Evolutionary conservation across 83 land plant species (phyloP).

Genomic region (Picea mariana): DNA sequence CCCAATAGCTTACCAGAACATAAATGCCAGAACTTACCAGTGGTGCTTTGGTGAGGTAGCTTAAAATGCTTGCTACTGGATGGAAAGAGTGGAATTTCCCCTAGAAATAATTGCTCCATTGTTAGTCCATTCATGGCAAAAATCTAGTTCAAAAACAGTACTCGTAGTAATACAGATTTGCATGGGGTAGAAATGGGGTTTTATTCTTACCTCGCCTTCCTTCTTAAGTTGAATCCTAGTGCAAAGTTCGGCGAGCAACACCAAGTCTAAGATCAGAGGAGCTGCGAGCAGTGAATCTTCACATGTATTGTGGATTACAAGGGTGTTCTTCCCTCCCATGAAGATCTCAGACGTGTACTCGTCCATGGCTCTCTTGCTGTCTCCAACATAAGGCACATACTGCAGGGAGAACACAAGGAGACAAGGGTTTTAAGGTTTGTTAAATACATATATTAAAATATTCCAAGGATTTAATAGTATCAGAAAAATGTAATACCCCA

Average conservation of each 20-base stretch:
- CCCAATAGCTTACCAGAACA: too few species aligned
- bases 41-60: constrained; percentile 98
- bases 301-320: constrained; percentile 54
- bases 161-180: not conserved
- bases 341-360: constrained; percentile 62
- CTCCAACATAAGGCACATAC: constrained; percentile 61
- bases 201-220: constrained; percentile 41
- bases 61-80: constrained; percentile 92
- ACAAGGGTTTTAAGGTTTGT: too few species aligned
- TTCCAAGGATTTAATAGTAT: not conserved
- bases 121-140: not conserved
- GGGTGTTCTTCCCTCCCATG: constrained; percentile 57
- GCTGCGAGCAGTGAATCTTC: constrained; percentile 61
- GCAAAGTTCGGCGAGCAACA: constrained; percentile 43
- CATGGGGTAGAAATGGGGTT: not conserved
- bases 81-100: constrained; percentile 95
- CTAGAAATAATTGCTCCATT: constrained; percentile 36
- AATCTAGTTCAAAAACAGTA: not conserved
- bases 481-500: not conserved
- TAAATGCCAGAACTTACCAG: constrained; percentile 18
- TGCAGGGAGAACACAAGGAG: constrained; percentile 10
- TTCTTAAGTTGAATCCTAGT: constrained; percentile 49
- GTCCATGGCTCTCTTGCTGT: constrained; percentile 61
- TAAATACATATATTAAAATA: too few species aligned
- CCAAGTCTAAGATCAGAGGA: constrained; percentile 50